A percentile compares a stretch with the other conserved stretches of the same genome.
These are phyloP conservation scores for Cadophora sp. DNA, from an alignment of 2,329 filamentous ascomycete genomes.

Conservation along the genomic window DNA sequence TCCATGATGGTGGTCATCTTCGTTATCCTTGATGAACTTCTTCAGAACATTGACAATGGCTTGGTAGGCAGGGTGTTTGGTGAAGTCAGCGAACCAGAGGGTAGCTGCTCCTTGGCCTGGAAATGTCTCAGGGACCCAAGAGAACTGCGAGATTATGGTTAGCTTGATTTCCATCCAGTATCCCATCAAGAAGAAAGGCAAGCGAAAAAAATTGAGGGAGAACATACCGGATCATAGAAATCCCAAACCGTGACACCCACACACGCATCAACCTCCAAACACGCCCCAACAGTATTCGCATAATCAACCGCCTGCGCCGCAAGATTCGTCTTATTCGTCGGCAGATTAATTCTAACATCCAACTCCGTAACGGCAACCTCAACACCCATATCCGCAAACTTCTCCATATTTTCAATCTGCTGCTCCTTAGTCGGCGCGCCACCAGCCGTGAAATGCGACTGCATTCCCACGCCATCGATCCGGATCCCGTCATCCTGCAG, in stretches of 20 bases:
- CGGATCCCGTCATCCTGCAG: conserved; percentile 56
- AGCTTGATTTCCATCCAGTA: background rate
- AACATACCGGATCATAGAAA: conserved; percentile 44
- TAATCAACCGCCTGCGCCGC: conserved; percentile 57
- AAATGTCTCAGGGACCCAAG: conserved; percentile 37
- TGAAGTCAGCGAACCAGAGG: conserved; percentile 33
- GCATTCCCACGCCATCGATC: conserved; percentile 68
- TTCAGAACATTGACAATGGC: conserved; percentile 44
- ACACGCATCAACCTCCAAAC: conserved; percentile 36
- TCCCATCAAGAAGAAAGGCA: background rate
- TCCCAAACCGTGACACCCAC: conserved; percentile 43
- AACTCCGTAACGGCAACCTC: conserved; percentile 69
- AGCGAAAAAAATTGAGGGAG: background rate
- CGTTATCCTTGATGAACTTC: conserved; percentile 40
- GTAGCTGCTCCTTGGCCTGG: conserved; percentile 29
- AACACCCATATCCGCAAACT: conserved; percentile 54
- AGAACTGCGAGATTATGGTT: conserved; percentile 26
- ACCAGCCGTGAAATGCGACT: conserved; percentile 65
- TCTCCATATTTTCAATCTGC: conserved; percentile 53
- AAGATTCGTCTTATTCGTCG: conserved; percentile 49
- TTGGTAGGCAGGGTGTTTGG: conserved; percentile 38
- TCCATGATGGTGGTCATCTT: conserved; percentile 7
- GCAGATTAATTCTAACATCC: conserved; percentile 59
- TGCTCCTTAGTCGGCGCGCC: conserved; percentile 50
- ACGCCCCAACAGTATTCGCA: conserved; percentile 37